Base-by-base conservation (phyloP, 192 early-diverging fungal genomes). In the Backusella circina region DNA sequence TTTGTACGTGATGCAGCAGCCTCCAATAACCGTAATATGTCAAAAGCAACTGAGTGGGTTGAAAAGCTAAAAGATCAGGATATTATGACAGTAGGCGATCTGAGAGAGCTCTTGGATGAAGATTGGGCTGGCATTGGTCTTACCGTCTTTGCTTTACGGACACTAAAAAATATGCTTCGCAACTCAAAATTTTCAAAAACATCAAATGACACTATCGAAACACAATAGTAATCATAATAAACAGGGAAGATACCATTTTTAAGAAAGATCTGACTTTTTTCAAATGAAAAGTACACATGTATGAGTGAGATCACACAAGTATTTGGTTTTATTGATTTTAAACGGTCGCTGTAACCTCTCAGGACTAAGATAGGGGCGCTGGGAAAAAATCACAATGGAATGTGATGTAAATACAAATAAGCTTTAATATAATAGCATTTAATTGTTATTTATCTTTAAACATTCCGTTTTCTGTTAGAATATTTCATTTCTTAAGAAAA, bases 71-170 rank as follows among this genome's bases (percentile, higher is more conserved):
- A 93, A 47, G 77, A 80, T 28, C 91, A 93, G 76, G 92, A 93
- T 74, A 86, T 93, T 51, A 88, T 91, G 90, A 92, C 90, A 0
- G 87, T 93, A 35, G 92, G 91, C 0, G 91, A 93, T 73, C 69
- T 93, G 74, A 84, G 86, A 54, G 88, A 88, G 65, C 70, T 93
- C 28, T 85, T 86, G 68, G 90, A 93, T 26, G 88, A 90, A 67
- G 92, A 93, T 72, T 93, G 92, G 92, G 77, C 79, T 16, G 88
- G 86, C 9, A 84, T 87, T 44, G 84, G 83, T 21, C 69, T 87
- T 2, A 87, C 86, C 0, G 86, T 87, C 6, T 87, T 85, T 83
- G 86, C 86, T 1, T 74, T 79, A 18, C 73, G 86, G 65, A 83
- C 81, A 5, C 51, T 87, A 35, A 80, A 85, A 74, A 87, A 87